Conservation (phyloP, 2,329 filamentous ascomycete genomes). For the Beauveria sp. region DNA sequence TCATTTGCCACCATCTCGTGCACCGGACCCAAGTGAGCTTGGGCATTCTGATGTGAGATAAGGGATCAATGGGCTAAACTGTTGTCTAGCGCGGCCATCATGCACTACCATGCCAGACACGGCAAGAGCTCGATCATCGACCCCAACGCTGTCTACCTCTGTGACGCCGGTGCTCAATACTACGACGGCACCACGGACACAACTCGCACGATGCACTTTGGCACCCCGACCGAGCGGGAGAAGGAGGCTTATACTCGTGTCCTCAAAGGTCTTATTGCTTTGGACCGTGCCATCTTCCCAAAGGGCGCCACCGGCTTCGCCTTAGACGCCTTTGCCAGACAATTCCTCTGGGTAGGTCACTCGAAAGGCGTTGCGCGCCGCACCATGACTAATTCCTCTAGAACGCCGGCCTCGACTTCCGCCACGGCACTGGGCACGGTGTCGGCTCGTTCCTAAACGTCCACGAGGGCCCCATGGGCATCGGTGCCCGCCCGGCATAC, state of each 20-base stretch:
- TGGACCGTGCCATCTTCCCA: slow-evolving; percentile 82
- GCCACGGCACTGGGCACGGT: slow-evolving; percentile 93
- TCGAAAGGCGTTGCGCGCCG: neutral
- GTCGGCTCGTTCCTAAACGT: slow-evolving; percentile 95
- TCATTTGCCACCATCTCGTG: slow-evolving; percentile 96
- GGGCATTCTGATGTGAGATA: neutral
- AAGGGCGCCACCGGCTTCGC: slow-evolving; percentile 94
- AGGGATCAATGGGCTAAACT: slow-evolving; percentile 6
- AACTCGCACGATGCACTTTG: slow-evolving; percentile 89
- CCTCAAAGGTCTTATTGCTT: slow-evolving; percentile 84
- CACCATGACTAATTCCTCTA: slow-evolving; percentile 18
- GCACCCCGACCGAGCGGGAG: slow-evolving; percentile 73
- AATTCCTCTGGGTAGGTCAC: slow-evolving; percentile 73
- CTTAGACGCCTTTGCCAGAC: slow-evolving; percentile 78
- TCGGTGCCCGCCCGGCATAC: slow-evolving; percentile 86
- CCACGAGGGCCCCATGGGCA: slow-evolving; percentile 96
- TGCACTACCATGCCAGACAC: slow-evolving; percentile 87
- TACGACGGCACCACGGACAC: slow-evolving; percentile 93
- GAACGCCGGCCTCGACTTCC: slow-evolving; percentile 76
- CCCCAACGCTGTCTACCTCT: slow-evolving; percentile 80
- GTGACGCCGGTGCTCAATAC: slow-evolving; percentile 96
- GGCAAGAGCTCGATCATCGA: slow-evolving; percentile 79
- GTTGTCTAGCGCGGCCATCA: slow-evolving; percentile 70
- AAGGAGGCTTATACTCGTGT: slow-evolving; percentile 89
- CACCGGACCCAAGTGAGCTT: slow-evolving; percentile 64